Conservation (phyloP, 2,329 filamentous ascomycete genomes). For the Epichloe sylvatica region DNA sequence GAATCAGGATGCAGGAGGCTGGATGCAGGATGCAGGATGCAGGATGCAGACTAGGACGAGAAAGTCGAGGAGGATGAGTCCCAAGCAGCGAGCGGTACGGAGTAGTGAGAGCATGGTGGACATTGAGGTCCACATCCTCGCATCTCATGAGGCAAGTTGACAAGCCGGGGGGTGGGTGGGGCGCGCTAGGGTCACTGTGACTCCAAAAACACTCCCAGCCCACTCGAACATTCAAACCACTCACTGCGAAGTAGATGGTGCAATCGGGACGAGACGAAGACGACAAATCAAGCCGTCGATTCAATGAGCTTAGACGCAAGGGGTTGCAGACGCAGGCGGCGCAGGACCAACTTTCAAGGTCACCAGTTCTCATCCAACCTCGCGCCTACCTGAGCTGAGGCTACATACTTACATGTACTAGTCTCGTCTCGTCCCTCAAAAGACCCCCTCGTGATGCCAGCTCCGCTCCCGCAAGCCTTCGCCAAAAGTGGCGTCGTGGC, state of each 20-base stretch:
- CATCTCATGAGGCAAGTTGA: slow-evolving; percentile 6
- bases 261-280: too few relatives aligned
- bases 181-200: too few relatives aligned
- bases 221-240: not conserved
- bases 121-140: not conserved
- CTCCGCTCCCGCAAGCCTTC: too few relatives aligned
- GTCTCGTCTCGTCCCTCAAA: not conserved
- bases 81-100: not conserved
- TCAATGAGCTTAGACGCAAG: too few relatives aligned
- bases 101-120: not conserved
- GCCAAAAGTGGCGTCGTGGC: too few relatives aligned
- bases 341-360: not conserved
- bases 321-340: too few relatives aligned
- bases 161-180: not conserved
- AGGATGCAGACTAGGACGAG: not conserved
- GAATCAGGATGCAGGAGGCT: not conserved
- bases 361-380: not conserved
- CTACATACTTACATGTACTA: too few relatives aligned
- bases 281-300: too few relatives aligned
- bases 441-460: not conserved
- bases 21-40: not conserved
- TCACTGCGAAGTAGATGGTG: too few relatives aligned
- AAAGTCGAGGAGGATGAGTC: slow-evolving; percentile 1
- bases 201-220: not conserved
- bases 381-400: not conserved